These are phyloP conservation scores for Alternaria gaisen DNA, from an alignment of 2,329 filamentous ascomycete genomes.

Conservation along the genomic window DNA sequence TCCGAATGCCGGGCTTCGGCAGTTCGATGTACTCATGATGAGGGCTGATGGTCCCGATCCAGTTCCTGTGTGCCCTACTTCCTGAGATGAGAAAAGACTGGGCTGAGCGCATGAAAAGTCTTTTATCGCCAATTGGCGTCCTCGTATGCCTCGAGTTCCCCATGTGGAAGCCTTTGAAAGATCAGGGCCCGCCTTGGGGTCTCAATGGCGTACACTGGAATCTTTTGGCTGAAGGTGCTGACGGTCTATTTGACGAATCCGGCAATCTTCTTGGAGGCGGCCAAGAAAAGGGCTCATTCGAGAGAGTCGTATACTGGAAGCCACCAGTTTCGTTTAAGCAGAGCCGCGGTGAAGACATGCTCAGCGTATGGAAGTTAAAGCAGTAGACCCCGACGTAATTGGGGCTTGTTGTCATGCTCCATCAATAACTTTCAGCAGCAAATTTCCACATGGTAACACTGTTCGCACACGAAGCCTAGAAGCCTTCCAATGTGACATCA, in stretches of 20 bases:
- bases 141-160: slow-evolving; percentile 77
- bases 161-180: slow-evolving; percentile 69
- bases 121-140: slow-evolving; percentile 60
- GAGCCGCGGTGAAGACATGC: slow-evolving; percentile 24
- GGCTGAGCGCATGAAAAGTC: slow-evolving; percentile 62
- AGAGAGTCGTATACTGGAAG: slow-evolving; percentile 23
- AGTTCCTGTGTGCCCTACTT: slow-evolving; percentile 69
- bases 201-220: slow-evolving; percentile 56
- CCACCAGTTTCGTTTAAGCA: slow-evolving; percentile 29
- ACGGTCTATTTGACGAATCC: slow-evolving; percentile 20
- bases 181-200: slow-evolving; percentile 76
- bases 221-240: slow-evolving; percentile 21
- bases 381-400: neutral
- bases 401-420: neutral
- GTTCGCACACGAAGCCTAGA: neutral
- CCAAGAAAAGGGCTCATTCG: slow-evolving; percentile 17
- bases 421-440: neutral
- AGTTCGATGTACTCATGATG: neutral
- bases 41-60: neutral
- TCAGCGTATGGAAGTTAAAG: slow-evolving; percentile 29
- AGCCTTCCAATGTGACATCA: neutral
- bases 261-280: slow-evolving; percentile 11
- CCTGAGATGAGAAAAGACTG: slow-evolving; percentile 63
- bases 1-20: neutral
- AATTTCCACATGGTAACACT: neutral